These are phyloP conservation scores for Macrolepiota dolichaula DNA, from an alignment of 768 basidiomycete genomes.

Conservation along the genomic window DNA sequence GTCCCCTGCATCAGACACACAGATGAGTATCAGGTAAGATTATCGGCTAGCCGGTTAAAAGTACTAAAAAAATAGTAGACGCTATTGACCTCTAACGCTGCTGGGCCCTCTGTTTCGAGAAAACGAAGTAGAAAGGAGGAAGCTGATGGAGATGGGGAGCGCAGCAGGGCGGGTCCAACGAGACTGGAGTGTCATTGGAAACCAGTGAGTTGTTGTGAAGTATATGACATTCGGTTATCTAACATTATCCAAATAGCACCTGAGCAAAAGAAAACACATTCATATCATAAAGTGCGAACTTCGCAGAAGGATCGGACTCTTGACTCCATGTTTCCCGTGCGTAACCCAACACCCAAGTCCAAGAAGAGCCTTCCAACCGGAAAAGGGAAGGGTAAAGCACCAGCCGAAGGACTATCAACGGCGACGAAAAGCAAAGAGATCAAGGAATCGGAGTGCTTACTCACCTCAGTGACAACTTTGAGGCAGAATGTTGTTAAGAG, in stretches of 20 bases:
- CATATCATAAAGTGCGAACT: slow-evolving; percentile 91
- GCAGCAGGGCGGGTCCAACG: slow-evolving; percentile 23
- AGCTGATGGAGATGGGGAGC: slow-evolving; percentile 20
- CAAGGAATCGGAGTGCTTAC: slow-evolving; percentile 68
- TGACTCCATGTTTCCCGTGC: slow-evolving; percentile 88
- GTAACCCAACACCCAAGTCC: slow-evolving; percentile 45
- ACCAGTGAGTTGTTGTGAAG: not conserved
- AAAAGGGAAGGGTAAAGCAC: slow-evolving; percentile 15
- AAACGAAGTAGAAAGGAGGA: slow-evolving; percentile 40
- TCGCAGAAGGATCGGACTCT: slow-evolving; percentile 85
- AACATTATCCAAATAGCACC: slow-evolving; percentile 12
- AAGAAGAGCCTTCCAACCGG: slow-evolving; percentile 2
- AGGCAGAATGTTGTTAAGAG: slow-evolving; percentile 55
- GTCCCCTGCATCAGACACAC: no score
- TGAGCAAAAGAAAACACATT: slow-evolving; percentile 50
- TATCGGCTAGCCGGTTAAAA: not conserved
- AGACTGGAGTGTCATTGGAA: not conserved
- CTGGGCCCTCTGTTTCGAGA: slow-evolving; percentile 26
- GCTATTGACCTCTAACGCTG: slow-evolving; percentile 51
- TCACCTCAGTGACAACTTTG: slow-evolving; percentile 72
- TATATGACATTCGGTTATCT: not conserved
- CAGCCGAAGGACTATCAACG: slow-evolving; percentile 17
- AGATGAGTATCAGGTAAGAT: slow-evolving; percentile 66
- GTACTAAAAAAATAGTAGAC: slow-evolving; percentile 39
- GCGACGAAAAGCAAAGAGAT: slow-evolving; percentile 46